Conservation (phyloP, 2,329 filamentous ascomycete species). For the Basipetospora chlamydospora region DNA sequence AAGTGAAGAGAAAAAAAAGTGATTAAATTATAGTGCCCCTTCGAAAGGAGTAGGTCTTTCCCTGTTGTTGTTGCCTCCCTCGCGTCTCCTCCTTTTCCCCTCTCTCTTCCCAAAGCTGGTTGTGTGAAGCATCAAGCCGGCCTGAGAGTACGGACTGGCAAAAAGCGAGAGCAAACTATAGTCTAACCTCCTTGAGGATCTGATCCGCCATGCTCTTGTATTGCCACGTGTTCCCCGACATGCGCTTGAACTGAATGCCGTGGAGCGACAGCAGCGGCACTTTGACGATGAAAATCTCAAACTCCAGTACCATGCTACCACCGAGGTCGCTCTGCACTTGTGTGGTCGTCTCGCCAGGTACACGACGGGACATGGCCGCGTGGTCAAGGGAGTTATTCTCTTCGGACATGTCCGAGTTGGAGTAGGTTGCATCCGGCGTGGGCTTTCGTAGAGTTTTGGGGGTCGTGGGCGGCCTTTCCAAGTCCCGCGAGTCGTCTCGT, state of each 20-base stretch:
- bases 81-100: no score
- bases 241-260: constrained; percentile 95
- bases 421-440: constrained; percentile 57
- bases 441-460: constrained; percentile 28
- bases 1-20: no score
- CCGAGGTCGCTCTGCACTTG: constrained; percentile 84
- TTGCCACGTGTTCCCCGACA: constrained; percentile 92
- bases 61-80: no score
- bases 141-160: no score
- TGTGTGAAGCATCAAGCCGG: no score
- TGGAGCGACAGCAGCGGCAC: constrained; percentile 85
- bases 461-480: constrained; percentile 25
- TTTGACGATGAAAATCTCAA: constrained; percentile 96
- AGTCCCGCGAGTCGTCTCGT: constrained; percentile 56
- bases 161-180: no score
- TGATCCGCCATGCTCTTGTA: constrained; percentile 98
- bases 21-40: no score
- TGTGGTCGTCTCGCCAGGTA: constrained; percentile 77
- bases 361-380: constrained; percentile 35
- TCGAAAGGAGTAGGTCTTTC: no score
- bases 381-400: constrained; percentile 50
- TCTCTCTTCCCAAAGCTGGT: no score
- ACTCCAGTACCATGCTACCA: constrained; percentile 68
- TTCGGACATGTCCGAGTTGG: constrained; percentile 75
- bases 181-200: constrained; percentile 71